Evolutionary conservation across 108 stramenopile genomes (phyloP).

Genomic region (Nannochloropsis gaditana): DNA sequence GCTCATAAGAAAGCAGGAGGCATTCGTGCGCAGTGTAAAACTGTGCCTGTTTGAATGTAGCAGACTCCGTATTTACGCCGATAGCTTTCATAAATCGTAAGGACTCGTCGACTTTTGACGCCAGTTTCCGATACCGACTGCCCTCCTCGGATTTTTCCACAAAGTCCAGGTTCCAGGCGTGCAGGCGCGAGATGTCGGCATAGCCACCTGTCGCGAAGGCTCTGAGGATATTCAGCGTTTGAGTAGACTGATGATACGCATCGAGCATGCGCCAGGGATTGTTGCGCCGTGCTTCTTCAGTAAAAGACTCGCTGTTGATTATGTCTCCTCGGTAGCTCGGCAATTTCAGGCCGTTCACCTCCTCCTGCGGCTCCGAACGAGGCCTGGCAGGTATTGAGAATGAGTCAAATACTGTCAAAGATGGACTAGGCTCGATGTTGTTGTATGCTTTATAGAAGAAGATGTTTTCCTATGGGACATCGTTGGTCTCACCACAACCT

Average conservation of each 20-base stretch:
- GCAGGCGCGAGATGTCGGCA: conserved; percentile 85
- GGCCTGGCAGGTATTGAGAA: conserved; percentile 70
- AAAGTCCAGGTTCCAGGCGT: conserved; percentile 98
- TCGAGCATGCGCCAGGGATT: conserved; percentile 44
- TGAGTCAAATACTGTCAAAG: conserved; percentile 25
- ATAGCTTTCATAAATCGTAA: conserved; percentile 64
- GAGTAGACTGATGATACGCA: conserved; percentile 52
- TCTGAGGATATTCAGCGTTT: conserved; percentile 91
- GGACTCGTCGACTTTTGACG: conserved; percentile 62
- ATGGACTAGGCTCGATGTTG: background rate
- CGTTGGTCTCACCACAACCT: background rate
- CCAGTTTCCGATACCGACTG: conserved; percentile 77
- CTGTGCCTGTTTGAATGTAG: conserved; percentile 77
- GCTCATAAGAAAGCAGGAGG: conserved; percentile 91
- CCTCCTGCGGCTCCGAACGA: conserved; percentile 81
- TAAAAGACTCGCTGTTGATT: conserved; percentile 87
- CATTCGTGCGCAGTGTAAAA: conserved; percentile 98
- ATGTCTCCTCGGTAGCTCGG: conserved; percentile 79
- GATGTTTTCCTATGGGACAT: too few species aligned
- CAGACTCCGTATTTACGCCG: conserved; percentile 76
- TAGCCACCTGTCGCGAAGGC: conserved; percentile 91
- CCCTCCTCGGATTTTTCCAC: conserved; percentile 85
- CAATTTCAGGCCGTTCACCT: conserved; percentile 47
- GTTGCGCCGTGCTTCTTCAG: conserved; percentile 68
- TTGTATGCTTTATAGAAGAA: background rate